Percentiles rank a stretch among this genome's conserved stretches.
Conservation (phyloP, 345 rosid species). For the Murraya paniculata region DNA sequence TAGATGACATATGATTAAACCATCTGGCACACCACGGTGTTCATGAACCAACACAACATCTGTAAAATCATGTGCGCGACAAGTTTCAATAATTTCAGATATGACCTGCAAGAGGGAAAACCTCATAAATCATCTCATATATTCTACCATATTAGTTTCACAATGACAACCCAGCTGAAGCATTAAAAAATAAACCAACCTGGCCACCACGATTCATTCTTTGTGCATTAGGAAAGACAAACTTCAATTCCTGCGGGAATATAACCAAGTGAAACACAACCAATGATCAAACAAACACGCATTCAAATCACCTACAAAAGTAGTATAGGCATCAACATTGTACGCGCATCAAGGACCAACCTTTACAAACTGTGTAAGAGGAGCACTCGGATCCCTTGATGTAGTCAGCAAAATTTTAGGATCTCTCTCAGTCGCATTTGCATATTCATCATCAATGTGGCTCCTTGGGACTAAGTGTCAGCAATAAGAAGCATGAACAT, state of each 20-base stretch:
- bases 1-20: constrained; percentile 77
- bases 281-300: background rate
- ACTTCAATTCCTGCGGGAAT: constrained; percentile 66
- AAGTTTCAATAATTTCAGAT: constrained; percentile 85
- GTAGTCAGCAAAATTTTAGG: constrained; percentile 87
- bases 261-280: constrained; percentile 12
- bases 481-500: constrained; percentile 10
- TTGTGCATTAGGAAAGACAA: constrained; percentile 76
- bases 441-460: constrained; percentile 91
- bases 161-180: background rate
- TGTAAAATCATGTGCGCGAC: constrained; percentile 80
- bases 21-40: constrained; percentile 89
- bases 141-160: background rate
- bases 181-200: constrained; percentile 33
- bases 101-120: constrained; percentile 53
- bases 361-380: constrained; percentile 76
- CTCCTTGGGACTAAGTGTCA: constrained; percentile 56
- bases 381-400: constrained; percentile 85
- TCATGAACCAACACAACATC: constrained; percentile 91
- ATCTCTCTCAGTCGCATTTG: constrained; percentile 57
- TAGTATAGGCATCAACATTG: background rate
- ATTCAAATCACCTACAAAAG: background rate
- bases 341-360: constrained; percentile 20
- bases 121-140: background rate
- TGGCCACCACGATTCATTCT: constrained; percentile 85